Percentiles rank a stretch among this genome's conserved stretches.
phyloP scores from a whole-genome alignment of 352 stramenopile genomes.

The Phytophthora sp. region DNA sequence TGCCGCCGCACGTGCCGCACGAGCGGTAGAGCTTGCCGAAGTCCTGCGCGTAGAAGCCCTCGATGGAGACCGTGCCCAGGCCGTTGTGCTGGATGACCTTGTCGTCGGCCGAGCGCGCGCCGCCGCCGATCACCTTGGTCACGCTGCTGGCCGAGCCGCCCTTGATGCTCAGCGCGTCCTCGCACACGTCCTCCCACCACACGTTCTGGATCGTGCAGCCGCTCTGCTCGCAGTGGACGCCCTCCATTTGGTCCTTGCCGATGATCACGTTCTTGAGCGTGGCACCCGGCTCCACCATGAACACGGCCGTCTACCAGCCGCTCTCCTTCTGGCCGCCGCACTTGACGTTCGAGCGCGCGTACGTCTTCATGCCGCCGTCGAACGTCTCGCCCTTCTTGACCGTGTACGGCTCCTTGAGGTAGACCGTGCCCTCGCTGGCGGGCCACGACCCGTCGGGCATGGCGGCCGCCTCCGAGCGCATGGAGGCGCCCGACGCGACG shows the following conservation, averaged over 20 bases:
- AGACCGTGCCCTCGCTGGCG: slow-evolving; percentile 26
- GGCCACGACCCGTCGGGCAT: slow-evolving; percentile 37
- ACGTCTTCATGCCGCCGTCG: slow-evolving; percentile 60
- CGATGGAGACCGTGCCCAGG: too few relatives aligned
- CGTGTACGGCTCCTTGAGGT: slow-evolving; percentile 27
- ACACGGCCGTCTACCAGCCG: too few relatives aligned
- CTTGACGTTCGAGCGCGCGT: slow-evolving; percentile 46
- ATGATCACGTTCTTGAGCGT: too few relatives aligned
- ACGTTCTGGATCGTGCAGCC: slow-evolving; percentile 42
- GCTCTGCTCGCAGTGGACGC: too few relatives aligned
- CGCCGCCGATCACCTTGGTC: slow-evolving; percentile 20
- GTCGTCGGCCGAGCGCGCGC: slow-evolving; percentile 12
- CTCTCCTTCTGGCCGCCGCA: slow-evolving; percentile 38
- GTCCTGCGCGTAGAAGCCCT: too few relatives aligned
- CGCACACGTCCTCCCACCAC: slow-evolving; percentile 38
- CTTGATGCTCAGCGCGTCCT: slow-evolving; percentile 37
- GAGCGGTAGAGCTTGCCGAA: too few relatives aligned
- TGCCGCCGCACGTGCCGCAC: too few relatives aligned
- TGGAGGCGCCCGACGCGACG: slow-evolving; percentile 20
- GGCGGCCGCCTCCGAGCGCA: slow-evolving; percentile 17
- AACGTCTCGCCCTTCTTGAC: slow-evolving; percentile 41
- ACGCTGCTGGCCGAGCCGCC: slow-evolving; percentile 20
- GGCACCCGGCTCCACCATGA: too few relatives aligned
- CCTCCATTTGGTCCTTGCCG: too few relatives aligned
- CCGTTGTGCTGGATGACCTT: too few relatives aligned